Base-by-base conservation (phyloP, 2,329 filamentous ascomycete species). In the Penicillium sp. region DNA sequence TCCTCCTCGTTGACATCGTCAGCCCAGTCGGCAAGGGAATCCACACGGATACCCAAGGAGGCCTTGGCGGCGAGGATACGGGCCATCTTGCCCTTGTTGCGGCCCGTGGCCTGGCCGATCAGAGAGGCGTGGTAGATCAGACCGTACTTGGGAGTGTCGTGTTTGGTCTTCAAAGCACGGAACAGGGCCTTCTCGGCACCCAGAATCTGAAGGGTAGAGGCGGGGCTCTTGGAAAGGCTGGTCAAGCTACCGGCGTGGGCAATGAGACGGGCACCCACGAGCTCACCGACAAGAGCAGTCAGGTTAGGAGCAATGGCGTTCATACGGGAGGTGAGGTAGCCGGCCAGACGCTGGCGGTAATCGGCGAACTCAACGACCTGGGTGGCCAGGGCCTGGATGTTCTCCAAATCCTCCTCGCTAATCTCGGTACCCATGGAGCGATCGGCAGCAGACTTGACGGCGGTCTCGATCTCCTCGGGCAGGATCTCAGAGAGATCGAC, bases 31-130 rank as follows among this genome's bases (percentile, higher is more conserved):
- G 86, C 85, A 40, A 95, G 82, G 25, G 94, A 90, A 73, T 99
- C 94, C 44, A 96, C 89, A 76, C 94, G 91, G 44, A 96, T 81
- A 80, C 92, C 92, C 45, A 99, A 84, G 24, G 94, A 90, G 42
- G 92, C 86, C 81, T 97, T 97, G 63, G 92, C 88, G 44, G 94
- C 89, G 55, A 99, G 83, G 80, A 96, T 91, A 82, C 94, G 90
- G 38, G 94, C 94, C 69, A 99, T 96, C 81, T 99, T 99, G 66
- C 94, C 94, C 86, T 99, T 99, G 81, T 97, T 97, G 80, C 90
- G 92, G 67, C 94, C 94, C 18, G 90, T 95, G 27, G 94, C 94
- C 78, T 99, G 94, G 40, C 94, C 95, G 60, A 99, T 95, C 41
- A 99, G 83, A 25, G 90, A 94, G 44, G 89, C 88, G 75, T 95